Base-by-base conservation (phyloP, 306 rosid genomes). In the Calophaca sinica region DNA sequence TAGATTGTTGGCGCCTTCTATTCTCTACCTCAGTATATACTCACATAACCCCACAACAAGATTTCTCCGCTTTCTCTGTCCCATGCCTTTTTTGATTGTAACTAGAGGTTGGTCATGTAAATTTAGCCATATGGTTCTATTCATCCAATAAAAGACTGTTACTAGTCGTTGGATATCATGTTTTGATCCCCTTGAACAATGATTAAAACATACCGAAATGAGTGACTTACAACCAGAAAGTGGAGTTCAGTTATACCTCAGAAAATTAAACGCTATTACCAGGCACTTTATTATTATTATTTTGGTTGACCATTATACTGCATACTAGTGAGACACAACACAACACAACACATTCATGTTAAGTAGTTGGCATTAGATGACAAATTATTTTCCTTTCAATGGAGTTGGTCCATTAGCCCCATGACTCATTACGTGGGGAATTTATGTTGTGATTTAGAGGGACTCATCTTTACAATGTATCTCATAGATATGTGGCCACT, bases 101-200 rank as follows among this genome's bases (percentile, higher is more conserved):
- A 63, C 82, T 35, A 66, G 50, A 67, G 73, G 74, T 50, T 72
- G 60, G 65, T 61, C 62, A 26, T 77, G 83, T 77, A 72, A 77
- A 73, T 70, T 62, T 62, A 67, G 48, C 55, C 61, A 62, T 63
- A 49, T 59, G 71, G 66, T 72, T 74, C 77, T 5, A 72, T 68
- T 84, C 69, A 80, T 50, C 62, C 74, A 77, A 78, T 81, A 81
- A 74, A 78, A 45, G 26, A 28, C 6, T 54, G 48, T 58, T 31
- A 78, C 45, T 60, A 9, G 14, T 66, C 13, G 53, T 38, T 70
- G 50, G 36, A 14, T 55, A 57, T 73, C 66, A 42, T 65, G 70
- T 45, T 80, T 60, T 61, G 75, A 77, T 81, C 75, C 61, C 55
- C 74, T 44, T 51, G 9, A 62, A 31, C 8, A 13, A 57, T 14